phyloP scores from a whole-genome alignment of 2,329 filamentous ascomycete genomes.

The Sclerotinia borealis region DNA sequence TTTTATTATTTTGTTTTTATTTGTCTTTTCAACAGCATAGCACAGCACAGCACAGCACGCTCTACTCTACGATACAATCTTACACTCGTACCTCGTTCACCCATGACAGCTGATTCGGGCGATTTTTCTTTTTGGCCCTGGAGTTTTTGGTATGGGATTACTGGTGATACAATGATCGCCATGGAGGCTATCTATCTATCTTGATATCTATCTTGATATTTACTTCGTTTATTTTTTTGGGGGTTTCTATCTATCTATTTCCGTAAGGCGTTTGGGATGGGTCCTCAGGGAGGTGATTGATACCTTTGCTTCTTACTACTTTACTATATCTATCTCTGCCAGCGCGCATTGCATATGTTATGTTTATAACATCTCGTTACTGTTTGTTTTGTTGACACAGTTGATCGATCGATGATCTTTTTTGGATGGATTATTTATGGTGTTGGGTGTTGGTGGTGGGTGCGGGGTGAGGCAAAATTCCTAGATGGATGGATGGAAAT shows the following conservation, averaged over 20 bases:
- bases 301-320: slow-evolving; percentile 7
- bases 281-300: not conserved
- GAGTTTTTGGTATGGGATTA: not conserved
- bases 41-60: not conserved
- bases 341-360: slow-evolving; percentile 6
- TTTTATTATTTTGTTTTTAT: not conserved
- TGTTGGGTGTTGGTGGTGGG: not conserved
- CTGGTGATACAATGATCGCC: slow-evolving; percentile 1
- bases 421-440: slow-evolving; percentile 9
- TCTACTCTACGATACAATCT: not conserved
- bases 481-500: slow-evolving; percentile 5
- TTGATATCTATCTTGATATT: slow-evolving; percentile 3
- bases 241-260: not conserved
- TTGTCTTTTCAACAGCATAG: slow-evolving; percentile 1
- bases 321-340: slow-evolving; percentile 1
- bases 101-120: not conserved
- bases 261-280: not conserved
- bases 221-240: not conserved
- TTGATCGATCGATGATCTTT: not conserved
- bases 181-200: slow-evolving; percentile 5
- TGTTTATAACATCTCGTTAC: not conserved
- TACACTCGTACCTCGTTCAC: not conserved
- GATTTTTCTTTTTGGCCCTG: not conserved
- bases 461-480: not conserved
- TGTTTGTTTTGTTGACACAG: not conserved